Evolutionary conservation across 1,284 basidiomycete species (phyloP).

Genomic region (Ceratobasidium papillatum): DNA sequence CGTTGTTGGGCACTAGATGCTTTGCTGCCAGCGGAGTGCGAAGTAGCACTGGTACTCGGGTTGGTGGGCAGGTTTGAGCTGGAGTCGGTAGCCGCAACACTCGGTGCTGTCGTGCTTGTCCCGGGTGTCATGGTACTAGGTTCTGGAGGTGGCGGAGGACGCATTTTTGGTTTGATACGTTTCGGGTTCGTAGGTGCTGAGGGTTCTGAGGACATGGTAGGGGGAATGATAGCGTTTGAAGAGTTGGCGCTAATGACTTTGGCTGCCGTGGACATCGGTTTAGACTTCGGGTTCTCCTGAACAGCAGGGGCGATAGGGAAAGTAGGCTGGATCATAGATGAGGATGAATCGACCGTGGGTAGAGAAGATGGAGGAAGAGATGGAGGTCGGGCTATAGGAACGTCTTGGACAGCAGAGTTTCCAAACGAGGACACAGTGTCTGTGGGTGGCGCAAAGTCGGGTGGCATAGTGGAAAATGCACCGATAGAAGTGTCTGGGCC

Average conservation of each 20-base stretch:
- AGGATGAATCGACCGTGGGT: conserved; percentile 14
- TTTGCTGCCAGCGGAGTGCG: conserved; percentile 14
- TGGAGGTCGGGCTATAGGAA: conserved; percentile 19
- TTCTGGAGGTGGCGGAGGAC: conserved; percentile 37
- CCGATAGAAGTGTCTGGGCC: conserved; percentile 21
- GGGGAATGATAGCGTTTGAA: not conserved
- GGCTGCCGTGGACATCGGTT: not conserved
- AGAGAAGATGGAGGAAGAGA: conserved; percentile 37
- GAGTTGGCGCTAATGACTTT: not conserved
- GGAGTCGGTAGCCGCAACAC: conserved; percentile 14
- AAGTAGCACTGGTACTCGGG: conserved; percentile 29
- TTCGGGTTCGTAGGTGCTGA: not conserved
- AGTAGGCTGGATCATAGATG: conserved; percentile 4
- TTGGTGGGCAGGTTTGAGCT: conserved; percentile 7
- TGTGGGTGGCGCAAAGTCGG: conserved; percentile 3
- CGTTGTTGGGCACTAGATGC: not conserved
- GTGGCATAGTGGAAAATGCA: conserved; percentile 10
- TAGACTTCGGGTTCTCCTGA: not conserved
- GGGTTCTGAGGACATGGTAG: not conserved
- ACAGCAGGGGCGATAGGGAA: conserved; percentile 6
- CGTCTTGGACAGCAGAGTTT: conserved; percentile 31
- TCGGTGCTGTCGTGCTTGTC: conserved; percentile 11
- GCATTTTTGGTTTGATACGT: conserved; percentile 32
- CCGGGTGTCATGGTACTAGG: not conserved
- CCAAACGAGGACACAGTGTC: conserved; percentile 33